Percentiles rank a stretch among this genome's conserved stretches.
Conservation (phyloP, 352 stramenopile genomes). For the Bremia lactucae region DNA sequence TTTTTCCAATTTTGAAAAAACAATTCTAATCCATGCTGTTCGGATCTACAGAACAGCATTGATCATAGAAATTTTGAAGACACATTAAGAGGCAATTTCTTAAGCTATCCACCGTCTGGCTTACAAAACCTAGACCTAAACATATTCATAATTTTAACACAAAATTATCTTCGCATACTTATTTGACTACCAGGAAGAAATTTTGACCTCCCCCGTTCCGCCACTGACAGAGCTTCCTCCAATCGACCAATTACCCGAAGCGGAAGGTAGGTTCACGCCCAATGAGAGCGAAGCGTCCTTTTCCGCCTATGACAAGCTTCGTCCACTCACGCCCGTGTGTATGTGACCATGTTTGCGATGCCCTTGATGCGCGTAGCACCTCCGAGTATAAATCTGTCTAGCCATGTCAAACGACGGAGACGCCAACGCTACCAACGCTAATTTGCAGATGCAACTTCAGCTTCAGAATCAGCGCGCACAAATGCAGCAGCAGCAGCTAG, state of each 20-base stretch:
- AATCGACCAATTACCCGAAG: constrained; percentile 21
- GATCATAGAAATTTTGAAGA: no score
- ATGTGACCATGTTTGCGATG: constrained; percentile 3
- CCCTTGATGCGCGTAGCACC: background rate
- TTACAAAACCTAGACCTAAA: no score
- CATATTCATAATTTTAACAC: no score
- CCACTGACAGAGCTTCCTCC: constrained; percentile 4
- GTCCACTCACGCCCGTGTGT: constrained; percentile 10
- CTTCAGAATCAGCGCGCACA: constrained; percentile 78
- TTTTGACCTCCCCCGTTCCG: constrained; percentile 5
- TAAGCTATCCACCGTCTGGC: no score
- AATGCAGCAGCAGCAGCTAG: constrained; percentile 82
- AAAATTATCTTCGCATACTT: no score
- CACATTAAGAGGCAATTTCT: no score
- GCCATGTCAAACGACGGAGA: constrained; percentile 48
- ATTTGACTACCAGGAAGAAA: no score
- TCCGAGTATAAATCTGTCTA: background rate
- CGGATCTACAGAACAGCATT: no score
- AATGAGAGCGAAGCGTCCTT: constrained; percentile 57
- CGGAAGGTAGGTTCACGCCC: constrained; percentile 26
- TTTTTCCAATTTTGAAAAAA: no score
- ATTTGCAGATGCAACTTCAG: constrained; percentile 80
- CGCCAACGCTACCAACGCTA: constrained; percentile 32
- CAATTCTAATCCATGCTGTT: no score
- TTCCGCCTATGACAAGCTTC: constrained; percentile 63